Conservation (phyloP, 345 rosid species). For the Lepidium africanum region DNA sequence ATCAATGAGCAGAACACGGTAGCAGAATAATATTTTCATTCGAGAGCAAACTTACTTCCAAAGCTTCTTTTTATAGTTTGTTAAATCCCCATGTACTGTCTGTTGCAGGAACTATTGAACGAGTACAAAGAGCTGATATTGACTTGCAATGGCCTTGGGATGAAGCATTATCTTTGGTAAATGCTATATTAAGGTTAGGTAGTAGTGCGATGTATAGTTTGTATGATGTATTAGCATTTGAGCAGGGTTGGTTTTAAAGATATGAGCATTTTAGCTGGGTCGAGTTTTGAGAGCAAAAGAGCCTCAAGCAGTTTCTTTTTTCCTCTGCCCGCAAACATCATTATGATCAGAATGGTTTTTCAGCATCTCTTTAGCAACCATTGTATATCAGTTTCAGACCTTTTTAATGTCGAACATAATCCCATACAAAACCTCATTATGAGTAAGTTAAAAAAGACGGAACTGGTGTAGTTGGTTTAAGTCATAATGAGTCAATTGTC, state of each 20-base stretch:
- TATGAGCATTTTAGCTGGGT: background rate
- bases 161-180: conserved; percentile 66
- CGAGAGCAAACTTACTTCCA: background rate
- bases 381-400: background rate
- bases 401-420: background rate
- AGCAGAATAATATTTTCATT: conserved; percentile 20
- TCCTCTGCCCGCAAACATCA: background rate
- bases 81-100: background rate
- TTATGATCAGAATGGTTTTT: background rate
- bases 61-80: background rate
- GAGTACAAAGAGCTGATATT: conserved; percentile 84
- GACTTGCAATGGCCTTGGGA: conserved; percentile 92
- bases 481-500: background rate
- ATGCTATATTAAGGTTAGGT: background rate
- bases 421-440: background rate
- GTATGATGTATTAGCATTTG: background rate
- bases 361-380: background rate
- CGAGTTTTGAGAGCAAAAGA: background rate
- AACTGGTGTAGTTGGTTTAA: background rate
- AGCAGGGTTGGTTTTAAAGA: background rate
- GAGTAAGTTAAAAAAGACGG: background rate
- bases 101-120: conserved; percentile 72
- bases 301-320: background rate
- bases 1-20: conserved; percentile 50
- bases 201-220: background rate